A percentile compares a stretch with the other conserved stretches of the same genome.
Conservation (phyloP, 306 rosid genomes). For the Dryas octopetala region DNA sequence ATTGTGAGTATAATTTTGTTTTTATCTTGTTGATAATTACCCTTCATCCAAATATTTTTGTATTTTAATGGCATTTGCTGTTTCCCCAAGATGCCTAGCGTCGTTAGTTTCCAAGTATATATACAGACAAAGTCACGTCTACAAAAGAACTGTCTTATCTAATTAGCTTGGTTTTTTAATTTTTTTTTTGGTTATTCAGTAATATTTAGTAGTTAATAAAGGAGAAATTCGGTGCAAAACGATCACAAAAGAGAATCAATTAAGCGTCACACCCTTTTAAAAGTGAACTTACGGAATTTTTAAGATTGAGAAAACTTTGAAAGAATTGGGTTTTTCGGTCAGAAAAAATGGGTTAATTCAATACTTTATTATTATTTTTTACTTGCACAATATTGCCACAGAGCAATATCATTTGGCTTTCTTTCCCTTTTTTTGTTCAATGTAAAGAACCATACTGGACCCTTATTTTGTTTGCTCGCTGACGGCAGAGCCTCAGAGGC, state of each 20-base stretch:
- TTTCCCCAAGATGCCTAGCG: neutral
- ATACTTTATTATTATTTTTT: no score
- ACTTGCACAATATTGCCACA: no score
- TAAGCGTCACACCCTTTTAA: no score
- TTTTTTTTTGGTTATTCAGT: neutral
- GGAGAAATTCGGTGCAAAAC: neutral
- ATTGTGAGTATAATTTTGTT: neutral
- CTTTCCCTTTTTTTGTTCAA: no score
- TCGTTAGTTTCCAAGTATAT: neutral
- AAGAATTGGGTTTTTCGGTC: no score
- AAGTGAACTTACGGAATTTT: no score
- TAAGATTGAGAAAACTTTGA: no score
- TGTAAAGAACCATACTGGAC: no score
- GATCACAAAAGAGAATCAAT: neutral
- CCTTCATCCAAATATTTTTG: neutral
- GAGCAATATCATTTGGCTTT: no score
- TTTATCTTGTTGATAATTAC: neutral
- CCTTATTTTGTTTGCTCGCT: no score
- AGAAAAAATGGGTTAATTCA: no score
- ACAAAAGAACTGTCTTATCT: neutral
- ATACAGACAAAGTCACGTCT: neutral
- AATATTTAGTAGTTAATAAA: neutral
- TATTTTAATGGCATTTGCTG: neutral
- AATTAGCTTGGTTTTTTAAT: neutral
- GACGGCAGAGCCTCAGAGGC: no score